Base-by-base conservation (phyloP, 225 moss, liverwort and hornwort species). In the Pseudisothecium myosuroides region DNA sequence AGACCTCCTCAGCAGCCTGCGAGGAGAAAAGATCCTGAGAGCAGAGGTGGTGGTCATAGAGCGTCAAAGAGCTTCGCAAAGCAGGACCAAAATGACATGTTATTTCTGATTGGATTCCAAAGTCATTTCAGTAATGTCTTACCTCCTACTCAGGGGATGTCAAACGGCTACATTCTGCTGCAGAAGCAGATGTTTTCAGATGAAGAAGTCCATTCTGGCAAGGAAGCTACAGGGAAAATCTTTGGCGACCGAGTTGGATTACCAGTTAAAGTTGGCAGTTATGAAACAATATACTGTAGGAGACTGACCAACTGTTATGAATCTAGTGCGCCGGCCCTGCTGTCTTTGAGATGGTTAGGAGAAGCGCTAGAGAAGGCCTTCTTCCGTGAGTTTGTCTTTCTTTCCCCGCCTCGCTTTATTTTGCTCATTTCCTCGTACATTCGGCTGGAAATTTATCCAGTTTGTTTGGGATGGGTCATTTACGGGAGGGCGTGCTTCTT, bases 341-440 rank as follows among this genome's bases (percentile, higher is more conserved):
- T 90, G 83, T 95, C 95, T 39, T 91, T 97, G 89, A 92, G 91
- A 68, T 97, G 95, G 97, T 93, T 97, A 88, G 95, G 96, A 82
- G 94, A 93, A 82, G 90, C 95, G 79, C 94, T 95, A 27, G 95
- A 92, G 81, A 94, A 96, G 84, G 90, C 94, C 69, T 89, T 95
- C 75, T 87, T 91, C 84, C 93, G 98, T 98, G 92, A 91, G 98
- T 95, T 92, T 47, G 83, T 87, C 81, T 47, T 71, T 62, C 82
- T 59, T 66, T 75, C 72, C 81, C 27, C 62, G 54, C 71, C 26
- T 83, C 83, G 47, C 85, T 75, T 34, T 78, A 54, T 83, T 87
- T 80, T 75, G 50, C 75, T 88, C 82, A 84, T 87, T 80, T 83
- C 22, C 68, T 88, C 58, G 21, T 84, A n/a, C 58, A 39, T 90